Conservation (phyloP, 176 grass and related monocot species). For the Sorghum bicolor region DNA sequence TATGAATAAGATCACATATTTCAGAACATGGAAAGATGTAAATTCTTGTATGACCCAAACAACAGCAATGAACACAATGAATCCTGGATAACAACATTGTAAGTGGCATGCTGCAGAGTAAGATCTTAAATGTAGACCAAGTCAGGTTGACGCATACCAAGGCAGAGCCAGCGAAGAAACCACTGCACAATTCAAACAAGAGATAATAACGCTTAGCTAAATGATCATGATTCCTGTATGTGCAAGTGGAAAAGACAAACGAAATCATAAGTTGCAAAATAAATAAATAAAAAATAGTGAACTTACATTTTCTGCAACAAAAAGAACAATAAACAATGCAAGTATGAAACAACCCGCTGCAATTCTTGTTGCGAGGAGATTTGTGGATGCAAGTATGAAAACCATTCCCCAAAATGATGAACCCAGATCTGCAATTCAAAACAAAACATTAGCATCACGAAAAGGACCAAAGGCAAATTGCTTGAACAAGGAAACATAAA, state of each 20-base stretch:
- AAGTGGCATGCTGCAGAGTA: conserved; percentile 21
- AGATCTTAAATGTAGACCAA: conserved; percentile 14
- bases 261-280: neutral
- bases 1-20: conserved; percentile 96
- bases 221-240: neutral
- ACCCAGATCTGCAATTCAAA: conserved; percentile 71
- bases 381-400: conserved; percentile 93
- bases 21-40: conserved; percentile 65
- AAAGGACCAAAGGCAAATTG: neutral
- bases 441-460: conserved; percentile 21
- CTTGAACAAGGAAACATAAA: conserved; percentile 1
- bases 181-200: conserved; percentile 65
- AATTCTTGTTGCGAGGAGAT: conserved; percentile 87
- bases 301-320: conserved; percentile 91
- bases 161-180: conserved; percentile 91
- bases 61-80: conserved; percentile 81
- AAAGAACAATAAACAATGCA: conserved; percentile 82
- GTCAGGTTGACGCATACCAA: conserved; percentile 60
- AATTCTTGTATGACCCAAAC: conserved; percentile 87
- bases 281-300: neutral
- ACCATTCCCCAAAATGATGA: conserved; percentile 99
- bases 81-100: conserved; percentile 54
- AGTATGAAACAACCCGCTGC: conserved; percentile 89
- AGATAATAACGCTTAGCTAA: conserved; percentile 28
- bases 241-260: neutral